phyloP scores from a whole-genome alignment of 1,284 basidiomycete genomes.

The Irpex sp. region DNA sequence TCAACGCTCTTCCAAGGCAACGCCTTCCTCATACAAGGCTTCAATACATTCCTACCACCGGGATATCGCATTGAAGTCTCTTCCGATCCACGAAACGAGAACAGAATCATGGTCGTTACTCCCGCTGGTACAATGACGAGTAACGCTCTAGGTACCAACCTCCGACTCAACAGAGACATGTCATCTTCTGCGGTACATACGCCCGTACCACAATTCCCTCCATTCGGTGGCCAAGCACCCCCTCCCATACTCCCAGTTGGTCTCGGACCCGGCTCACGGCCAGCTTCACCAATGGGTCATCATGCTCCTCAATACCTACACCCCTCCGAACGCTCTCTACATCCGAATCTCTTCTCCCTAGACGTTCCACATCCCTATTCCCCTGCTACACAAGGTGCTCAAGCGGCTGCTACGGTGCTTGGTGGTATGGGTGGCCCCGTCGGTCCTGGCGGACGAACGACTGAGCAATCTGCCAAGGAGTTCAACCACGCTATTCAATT shows the following conservation, averaged over 20 bases:
- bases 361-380: constrained; percentile 17
- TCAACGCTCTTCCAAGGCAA: constrained; percentile 95
- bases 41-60: constrained; percentile 97
- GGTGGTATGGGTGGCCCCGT: constrained; percentile 40
- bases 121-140: constrained; percentile 78
- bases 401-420: constrained; percentile 56
- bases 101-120: constrained; percentile 93
- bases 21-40: constrained; percentile 92
- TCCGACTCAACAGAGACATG: constrained; percentile 27
- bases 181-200: background rate
- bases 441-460: constrained; percentile 6
- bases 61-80: constrained; percentile 97
- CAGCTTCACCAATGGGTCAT: constrained; percentile 24
- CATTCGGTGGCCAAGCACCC: constrained; percentile 20
- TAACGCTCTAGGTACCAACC: constrained; percentile 24
- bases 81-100: constrained; percentile 69
- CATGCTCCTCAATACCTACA: constrained; percentile 13
- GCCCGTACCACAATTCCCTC: constrained; percentile 18
- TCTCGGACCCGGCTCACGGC: constrained; percentile 25
- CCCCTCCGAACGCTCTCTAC: background rate
- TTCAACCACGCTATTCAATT: constrained; percentile 99
- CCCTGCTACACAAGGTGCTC: constrained; percentile 21
- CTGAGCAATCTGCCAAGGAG: constrained; percentile 53
- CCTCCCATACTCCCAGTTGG: constrained; percentile 29
- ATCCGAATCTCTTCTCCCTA: constrained; percentile 2